These are phyloP conservation scores for Diaporthe velutina DNA, from an alignment of 2,329 filamentous ascomycete genomes.

Conservation along the genomic window DNA sequence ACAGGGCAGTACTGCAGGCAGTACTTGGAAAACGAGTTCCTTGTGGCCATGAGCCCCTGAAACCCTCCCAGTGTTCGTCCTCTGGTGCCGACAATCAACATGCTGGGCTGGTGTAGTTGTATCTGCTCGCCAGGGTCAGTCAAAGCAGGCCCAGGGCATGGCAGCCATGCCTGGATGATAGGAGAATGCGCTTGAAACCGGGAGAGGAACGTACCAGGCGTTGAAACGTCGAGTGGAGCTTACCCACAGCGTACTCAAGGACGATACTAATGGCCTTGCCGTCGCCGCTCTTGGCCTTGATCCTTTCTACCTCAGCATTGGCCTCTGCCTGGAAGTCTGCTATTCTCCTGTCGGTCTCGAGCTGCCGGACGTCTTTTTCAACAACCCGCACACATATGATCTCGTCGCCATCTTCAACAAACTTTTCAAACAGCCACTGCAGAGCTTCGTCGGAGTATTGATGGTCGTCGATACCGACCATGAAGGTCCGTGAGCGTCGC, in stretches of 20 bases:
- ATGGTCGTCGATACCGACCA: slow-evolving; percentile 92
- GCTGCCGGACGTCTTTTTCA: slow-evolving; percentile 81
- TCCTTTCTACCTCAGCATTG: slow-evolving; percentile 77
- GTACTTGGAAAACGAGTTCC: slow-evolving; percentile 92
- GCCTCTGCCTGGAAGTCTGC: slow-evolving; percentile 81
- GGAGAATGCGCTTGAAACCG: background rate
- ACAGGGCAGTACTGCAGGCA: slow-evolving; percentile 94
- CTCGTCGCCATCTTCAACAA: slow-evolving; percentile 94
- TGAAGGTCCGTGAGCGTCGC: slow-evolving; percentile 86
- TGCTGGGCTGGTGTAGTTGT: slow-evolving; percentile 89
- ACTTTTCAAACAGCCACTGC: slow-evolving; percentile 91
- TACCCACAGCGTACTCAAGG: slow-evolving; percentile 89
- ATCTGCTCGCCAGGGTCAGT: slow-evolving; percentile 68
- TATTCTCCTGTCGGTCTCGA: slow-evolving; percentile 65
- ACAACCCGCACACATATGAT: slow-evolving; percentile 91
- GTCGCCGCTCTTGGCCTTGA: slow-evolving; percentile 81
- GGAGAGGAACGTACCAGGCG: slow-evolving; percentile 75
- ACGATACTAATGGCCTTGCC: slow-evolving; percentile 89
- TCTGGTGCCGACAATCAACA: slow-evolving; percentile 90
- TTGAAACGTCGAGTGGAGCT: slow-evolving; percentile 91
- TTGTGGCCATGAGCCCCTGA: slow-evolving; percentile 82
- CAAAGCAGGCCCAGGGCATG: background rate
- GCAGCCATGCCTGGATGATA: background rate
- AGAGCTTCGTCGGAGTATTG: slow-evolving; percentile 93
- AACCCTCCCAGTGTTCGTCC: slow-evolving; percentile 88